phyloP scores from a whole-genome alignment of 2,329 filamentous ascomycete genomes.

The Didymella pomorum region DNA sequence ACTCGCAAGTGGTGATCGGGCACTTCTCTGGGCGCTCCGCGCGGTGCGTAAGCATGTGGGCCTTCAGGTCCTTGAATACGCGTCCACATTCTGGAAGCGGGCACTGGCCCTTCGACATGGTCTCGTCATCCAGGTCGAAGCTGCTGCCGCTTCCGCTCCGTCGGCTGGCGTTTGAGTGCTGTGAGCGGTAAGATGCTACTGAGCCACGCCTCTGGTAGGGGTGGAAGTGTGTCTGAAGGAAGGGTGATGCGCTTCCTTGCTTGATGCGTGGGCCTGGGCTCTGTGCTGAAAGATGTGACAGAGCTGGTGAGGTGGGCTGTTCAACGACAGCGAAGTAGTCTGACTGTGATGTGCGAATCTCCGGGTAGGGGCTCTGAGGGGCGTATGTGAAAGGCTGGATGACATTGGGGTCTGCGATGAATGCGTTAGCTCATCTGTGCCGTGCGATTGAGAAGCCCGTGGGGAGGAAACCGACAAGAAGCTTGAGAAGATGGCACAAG shows the following conservation, averaged over 20 bases:
- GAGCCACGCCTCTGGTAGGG: conserved; percentile 72
- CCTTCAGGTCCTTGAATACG: conserved; percentile 89
- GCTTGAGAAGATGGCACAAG: background rate
- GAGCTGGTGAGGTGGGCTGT: conserved; percentile 69
- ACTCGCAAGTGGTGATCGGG: conserved; percentile 89
- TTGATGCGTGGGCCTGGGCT: conserved; percentile 57
- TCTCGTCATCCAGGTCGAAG: conserved; percentile 51
- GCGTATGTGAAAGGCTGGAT: conserved; percentile 61
- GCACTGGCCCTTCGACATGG: conserved; percentile 76
- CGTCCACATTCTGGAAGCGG: conserved; percentile 85
- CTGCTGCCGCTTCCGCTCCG: conserved; percentile 53
- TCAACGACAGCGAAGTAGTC: conserved; percentile 54
- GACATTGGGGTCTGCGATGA: conserved; percentile 62
- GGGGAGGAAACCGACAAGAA: conserved; percentile 52
- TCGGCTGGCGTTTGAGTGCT: conserved; percentile 66
- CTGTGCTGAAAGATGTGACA: conserved; percentile 61
- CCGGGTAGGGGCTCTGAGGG: conserved; percentile 53
- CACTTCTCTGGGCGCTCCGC: conserved; percentile 92
- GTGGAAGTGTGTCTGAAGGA: conserved; percentile 65
- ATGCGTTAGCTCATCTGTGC: conserved; percentile 24
- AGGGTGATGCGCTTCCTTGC: conserved; percentile 70
- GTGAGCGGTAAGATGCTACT: conserved; percentile 74
- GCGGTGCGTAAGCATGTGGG: conserved; percentile 94
- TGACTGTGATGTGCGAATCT: conserved; percentile 52
- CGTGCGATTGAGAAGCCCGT: conserved; percentile 1